phyloP scores from a whole-genome alignment of 208 protist genomes.

The Acanthamoeba lugdunensis region DNA sequence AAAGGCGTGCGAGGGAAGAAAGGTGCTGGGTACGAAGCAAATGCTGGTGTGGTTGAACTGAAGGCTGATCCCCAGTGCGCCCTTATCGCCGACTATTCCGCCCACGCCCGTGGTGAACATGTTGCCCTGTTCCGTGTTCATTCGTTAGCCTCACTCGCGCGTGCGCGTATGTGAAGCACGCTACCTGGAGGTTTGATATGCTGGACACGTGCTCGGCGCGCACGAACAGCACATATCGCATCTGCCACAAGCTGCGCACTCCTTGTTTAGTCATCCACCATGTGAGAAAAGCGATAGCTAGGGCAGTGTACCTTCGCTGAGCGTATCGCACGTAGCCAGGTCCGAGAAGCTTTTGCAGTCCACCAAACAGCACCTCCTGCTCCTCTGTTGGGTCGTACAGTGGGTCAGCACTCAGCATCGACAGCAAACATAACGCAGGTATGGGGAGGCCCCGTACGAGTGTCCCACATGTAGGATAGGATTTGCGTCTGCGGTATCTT shows the following conservation, averaged over 20 bases:
- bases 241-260: constrained; percentile 54
- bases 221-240: constrained; percentile 59
- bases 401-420: neutral
- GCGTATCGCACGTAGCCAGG: constrained; percentile 24
- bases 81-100: constrained; percentile 82
- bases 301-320: constrained; percentile 5
- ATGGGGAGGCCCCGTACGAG: neutral
- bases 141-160: too few species aligned
- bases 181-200: constrained; percentile 43
- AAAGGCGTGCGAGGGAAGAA: neutral
- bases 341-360: constrained; percentile 35
- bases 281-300: too few species aligned
- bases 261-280: too few species aligned
- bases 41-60: constrained; percentile 71
- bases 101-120: constrained; percentile 66
- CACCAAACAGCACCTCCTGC: constrained; percentile 65
- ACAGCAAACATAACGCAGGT: neutral
- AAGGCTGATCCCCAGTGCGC: constrained; percentile 78
- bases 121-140: constrained; percentile 1
- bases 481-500: constrained; percentile 68
- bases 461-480: constrained; percentile 62
- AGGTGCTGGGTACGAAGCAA: constrained; percentile 41
- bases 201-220: neutral
- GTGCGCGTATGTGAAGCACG: neutral
- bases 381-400: constrained; percentile 1